A percentile compares a stretch with the other conserved stretches of the same genome.
Conservation (phyloP, 75 land plant genomes). For the Cryptomeria japonica region DNA sequence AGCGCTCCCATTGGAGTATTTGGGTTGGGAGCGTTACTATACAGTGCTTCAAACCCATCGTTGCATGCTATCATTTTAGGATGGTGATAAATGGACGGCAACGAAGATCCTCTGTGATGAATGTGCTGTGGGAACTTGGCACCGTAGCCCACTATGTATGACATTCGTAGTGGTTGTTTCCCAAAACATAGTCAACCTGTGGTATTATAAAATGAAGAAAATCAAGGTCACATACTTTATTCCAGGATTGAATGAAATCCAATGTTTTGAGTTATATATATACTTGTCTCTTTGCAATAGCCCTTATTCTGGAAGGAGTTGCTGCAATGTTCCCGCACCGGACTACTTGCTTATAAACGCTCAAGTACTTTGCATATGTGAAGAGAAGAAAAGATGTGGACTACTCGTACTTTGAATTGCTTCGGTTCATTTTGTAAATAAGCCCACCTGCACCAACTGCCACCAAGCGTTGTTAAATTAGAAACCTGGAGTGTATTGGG, state of each 20-base stretch:
- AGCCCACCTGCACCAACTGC: slow-evolving; percentile 79
- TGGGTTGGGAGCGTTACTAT: slow-evolving; percentile 66
- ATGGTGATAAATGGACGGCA: slow-evolving; percentile 53
- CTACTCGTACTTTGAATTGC: slow-evolving; percentile 86
- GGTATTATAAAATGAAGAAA: not conserved
- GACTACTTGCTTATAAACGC: slow-evolving; percentile 24
- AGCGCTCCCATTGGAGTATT: slow-evolving; percentile 76
- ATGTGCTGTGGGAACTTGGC: slow-evolving; percentile 59
- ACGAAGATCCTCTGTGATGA: slow-evolving; percentile 92
- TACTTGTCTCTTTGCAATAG: slow-evolving; percentile 66
- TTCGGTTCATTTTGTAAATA: slow-evolving; percentile 46
- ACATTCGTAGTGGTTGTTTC: slow-evolving; percentile 65
- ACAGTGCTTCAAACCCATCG: slow-evolving; percentile 37
- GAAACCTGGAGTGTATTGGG: slow-evolving; percentile 76
- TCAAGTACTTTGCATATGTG: slow-evolving; percentile 74
- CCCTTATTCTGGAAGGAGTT: slow-evolving; percentile 18
- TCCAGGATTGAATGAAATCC: not conserved
- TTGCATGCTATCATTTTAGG: slow-evolving; percentile 54
- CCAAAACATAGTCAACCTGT: slow-evolving; percentile 94
- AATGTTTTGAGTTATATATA: not conserved
- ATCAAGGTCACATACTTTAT: not conserved
- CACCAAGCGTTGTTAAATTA: no score
- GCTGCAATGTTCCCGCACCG: slow-evolving; percentile 43
- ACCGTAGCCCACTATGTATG: slow-evolving; percentile 96
- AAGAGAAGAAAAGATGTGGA: slow-evolving; percentile 70